Evolutionary conservation across 345 rosid genomes (phyloP).

Genomic region (Erucastrum elatum): DNA sequence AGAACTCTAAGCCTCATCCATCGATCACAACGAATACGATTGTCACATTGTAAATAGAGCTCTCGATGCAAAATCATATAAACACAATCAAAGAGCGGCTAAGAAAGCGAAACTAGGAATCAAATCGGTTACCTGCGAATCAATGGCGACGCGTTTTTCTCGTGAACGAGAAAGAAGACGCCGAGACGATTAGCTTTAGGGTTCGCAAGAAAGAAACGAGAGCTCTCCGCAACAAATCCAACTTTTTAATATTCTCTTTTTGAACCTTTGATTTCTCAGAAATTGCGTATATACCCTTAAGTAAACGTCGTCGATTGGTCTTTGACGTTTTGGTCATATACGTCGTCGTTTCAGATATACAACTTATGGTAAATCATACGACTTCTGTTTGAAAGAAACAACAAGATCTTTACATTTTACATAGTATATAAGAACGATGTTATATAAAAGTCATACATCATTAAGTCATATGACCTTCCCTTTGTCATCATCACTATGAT

Average conservation of each 20-base stretch:
- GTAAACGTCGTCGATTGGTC: background rate
- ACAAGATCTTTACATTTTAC: no score
- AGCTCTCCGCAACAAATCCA: slow-evolving; percentile 3
- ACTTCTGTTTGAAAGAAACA: no score
- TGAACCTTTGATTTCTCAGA: background rate
- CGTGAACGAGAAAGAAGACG: slow-evolving; percentile 9
- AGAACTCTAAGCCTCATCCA: background rate
- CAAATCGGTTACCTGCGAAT: slow-evolving; percentile 21
- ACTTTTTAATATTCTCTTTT: background rate
- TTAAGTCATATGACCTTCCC: no score
- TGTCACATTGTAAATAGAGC: background rate
- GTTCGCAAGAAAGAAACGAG: slow-evolving; percentile 19
- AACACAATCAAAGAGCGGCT: background rate
- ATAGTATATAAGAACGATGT: no score
- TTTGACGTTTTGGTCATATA: background rate
- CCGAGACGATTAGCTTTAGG: slow-evolving; percentile 17
- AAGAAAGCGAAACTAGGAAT: no score
- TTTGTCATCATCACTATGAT: no score
- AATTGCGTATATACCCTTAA: slow-evolving; percentile 5
- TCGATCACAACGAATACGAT: background rate
- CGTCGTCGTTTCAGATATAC: background rate
- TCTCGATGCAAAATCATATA: slow-evolving; percentile 12
- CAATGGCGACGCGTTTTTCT: slow-evolving; percentile 23
- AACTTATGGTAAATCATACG: background rate
- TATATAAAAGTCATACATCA: no score